phyloP scores from a whole-genome alignment of 1,139 yeast species.

The Pneumocystis canis region DNA sequence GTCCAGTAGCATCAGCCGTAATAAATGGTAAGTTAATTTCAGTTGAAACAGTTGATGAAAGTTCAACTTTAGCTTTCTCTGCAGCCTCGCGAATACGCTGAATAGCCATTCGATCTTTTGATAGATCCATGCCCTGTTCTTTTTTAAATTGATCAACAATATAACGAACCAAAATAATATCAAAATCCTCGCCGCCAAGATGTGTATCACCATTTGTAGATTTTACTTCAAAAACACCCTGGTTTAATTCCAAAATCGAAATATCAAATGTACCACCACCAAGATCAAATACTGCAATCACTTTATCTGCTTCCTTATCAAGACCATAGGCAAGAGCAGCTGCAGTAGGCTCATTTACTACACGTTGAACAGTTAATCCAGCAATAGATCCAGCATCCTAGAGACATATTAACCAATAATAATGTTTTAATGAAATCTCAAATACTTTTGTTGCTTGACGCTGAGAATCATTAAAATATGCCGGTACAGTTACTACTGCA shows the following conservation, averaged over 20 bases:
- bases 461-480: conserved; percentile 95
- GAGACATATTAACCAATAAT: neutral
- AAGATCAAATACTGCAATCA: conserved; percentile 72
- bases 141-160: conserved; percentile 86
- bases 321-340: conserved; percentile 97
- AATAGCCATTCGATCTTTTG: conserved; percentile 92
- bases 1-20: conserved; percentile 89
- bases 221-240: conserved; percentile 78
- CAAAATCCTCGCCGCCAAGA: conserved; percentile 81
- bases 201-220: conserved; percentile 85
- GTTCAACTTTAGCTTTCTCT: conserved; percentile 97
- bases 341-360: conserved; percentile 97
- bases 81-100: conserved; percentile 99
- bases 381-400: conserved; percentile 92
- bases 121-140: conserved; percentile 78
- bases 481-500: conserved; percentile 96
- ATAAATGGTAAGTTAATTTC: conserved; percentile 95
- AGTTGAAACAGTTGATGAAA: conserved; percentile 84
- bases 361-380: conserved; percentile 90
- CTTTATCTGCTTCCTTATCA: conserved; percentile 61
- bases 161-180: conserved; percentile 74
- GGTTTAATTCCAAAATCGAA: conserved; percentile 70
- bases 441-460: conserved; percentile 77
- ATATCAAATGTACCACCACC: conserved; percentile 88
- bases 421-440: neutral